Conservation (phyloP, 176 grass and related monocot species). For the Oryza meridionalis region DNA sequence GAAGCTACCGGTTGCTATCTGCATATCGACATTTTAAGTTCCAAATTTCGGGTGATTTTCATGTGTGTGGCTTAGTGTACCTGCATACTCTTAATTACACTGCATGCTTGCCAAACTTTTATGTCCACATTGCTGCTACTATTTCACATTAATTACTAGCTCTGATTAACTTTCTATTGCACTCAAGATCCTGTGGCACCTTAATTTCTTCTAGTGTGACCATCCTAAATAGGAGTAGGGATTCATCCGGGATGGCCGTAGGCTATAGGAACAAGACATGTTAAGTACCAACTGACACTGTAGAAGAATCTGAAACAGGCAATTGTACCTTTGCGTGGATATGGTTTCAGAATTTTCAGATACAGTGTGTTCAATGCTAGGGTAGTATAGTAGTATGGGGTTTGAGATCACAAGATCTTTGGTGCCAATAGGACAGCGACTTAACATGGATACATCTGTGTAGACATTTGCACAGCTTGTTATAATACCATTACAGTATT, state of each 20-base stretch:
- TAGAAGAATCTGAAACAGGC: conserved; percentile 41
- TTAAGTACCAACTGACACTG: conserved; percentile 18
- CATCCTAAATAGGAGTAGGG: conserved; percentile 16
- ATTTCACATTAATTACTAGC: neutral
- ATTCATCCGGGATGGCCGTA: conserved; percentile 35
- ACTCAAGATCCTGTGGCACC: conserved; percentile 21
- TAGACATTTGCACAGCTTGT: neutral
- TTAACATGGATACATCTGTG: neutral
- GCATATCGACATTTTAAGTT: neutral
- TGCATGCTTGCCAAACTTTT: neutral
- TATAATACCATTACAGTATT: neutral
- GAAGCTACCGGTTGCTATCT: neutral
- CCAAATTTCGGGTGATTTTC: neutral
- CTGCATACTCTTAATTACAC: neutral
- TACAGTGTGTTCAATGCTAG: conserved; percentile 5
- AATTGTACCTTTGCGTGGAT: neutral
- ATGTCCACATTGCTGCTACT: neutral
- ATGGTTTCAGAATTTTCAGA: conserved; percentile 7
- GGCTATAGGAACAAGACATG: neutral
- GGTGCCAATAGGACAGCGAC: neutral
- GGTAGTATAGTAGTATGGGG: conserved; percentile 32
- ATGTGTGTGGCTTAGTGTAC: neutral
- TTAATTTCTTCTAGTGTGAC: conserved; percentile 24
- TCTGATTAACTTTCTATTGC: neutral
- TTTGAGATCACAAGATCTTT: conserved; percentile 15